Evolutionary conservation across 208 protist genomes (phyloP).

Genomic region (Leishmania mexicana): DNA sequence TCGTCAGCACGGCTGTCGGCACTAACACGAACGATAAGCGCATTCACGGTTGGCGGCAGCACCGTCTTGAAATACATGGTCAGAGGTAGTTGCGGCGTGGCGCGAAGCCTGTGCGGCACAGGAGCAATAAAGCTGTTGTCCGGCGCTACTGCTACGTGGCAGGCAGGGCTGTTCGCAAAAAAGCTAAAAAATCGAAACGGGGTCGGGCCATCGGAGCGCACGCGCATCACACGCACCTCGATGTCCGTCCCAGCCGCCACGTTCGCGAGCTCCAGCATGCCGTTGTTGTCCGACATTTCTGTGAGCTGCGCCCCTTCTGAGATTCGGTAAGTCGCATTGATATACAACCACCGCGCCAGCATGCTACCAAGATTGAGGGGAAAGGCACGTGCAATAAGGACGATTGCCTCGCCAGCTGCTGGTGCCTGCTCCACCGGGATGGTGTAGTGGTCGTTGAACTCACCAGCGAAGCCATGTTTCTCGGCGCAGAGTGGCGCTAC

Average conservation of each 20-base stretch:
- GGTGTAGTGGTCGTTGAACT: constrained; percentile 60
- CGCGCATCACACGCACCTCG: constrained; percentile 55
- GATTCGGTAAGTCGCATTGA: constrained; percentile 67
- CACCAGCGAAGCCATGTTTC: constrained; percentile 73
- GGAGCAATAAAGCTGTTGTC: constrained; percentile 52
- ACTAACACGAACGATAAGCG: constrained; percentile 18
- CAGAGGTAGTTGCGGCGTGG: constrained; percentile 10
- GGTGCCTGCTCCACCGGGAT: constrained; percentile 50
- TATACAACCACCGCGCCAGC: constrained; percentile 46
- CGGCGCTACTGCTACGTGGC: constrained; percentile 61
- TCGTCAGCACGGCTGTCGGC: not conserved
- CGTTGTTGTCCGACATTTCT: constrained; percentile 50
- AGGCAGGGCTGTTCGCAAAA: constrained; percentile 68
- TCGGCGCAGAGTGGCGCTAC: constrained; percentile 51
- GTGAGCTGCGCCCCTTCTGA: constrained; percentile 33
- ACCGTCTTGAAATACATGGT: constrained; percentile 66
- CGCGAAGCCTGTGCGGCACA: constrained; percentile 40
- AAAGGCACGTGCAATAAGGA: constrained; percentile 63
- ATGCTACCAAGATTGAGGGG: constrained; percentile 34
- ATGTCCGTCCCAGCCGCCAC: constrained; percentile 59
- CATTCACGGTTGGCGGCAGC: constrained; percentile 34
- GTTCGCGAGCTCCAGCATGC: constrained; percentile 53
- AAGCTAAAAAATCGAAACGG: constrained; percentile 86
- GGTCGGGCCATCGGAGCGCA: constrained; percentile 52
- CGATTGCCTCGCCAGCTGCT: constrained; percentile 46